A percentile compares a stretch with the other conserved stretches of the same genome.
These are phyloP conservation scores for Populus deltoides DNA, from an alignment of 345 rosid species.

Conservation along the genomic window DNA sequence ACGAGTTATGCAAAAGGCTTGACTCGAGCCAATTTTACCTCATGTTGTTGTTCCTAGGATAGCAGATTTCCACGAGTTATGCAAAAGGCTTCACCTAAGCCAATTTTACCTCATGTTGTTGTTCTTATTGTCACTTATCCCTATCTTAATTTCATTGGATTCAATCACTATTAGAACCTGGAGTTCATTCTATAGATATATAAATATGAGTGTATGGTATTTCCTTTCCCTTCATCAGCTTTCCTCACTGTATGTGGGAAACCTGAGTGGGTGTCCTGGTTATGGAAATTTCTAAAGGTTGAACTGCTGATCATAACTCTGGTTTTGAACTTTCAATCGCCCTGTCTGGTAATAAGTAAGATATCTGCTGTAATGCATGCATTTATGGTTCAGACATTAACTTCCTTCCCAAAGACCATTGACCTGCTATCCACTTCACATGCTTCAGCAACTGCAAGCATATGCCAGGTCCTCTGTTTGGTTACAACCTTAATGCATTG, in stretches of 20 bases:
- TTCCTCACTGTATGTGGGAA: neutral
- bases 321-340: neutral
- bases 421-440: neutral
- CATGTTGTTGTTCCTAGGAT: neutral
- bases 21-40: conserved; percentile 7
- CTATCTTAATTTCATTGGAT: neutral
- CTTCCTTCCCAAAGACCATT: neutral
- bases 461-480: too few relatives aligned
- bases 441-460: neutral
- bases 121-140: neutral
- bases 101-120: neutral
- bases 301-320: neutral
- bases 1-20: neutral
- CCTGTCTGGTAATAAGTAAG: neutral
- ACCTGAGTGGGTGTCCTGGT: neutral
- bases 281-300: neutral
- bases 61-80: neutral
- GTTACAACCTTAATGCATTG: neutral
- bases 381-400: neutral
- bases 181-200: neutral
- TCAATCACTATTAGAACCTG: neutral
- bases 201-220: neutral
- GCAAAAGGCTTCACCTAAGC: conserved; percentile 18
- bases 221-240: neutral
- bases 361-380: neutral